phyloP scores from a whole-genome alignment of 208 protist genomes.

The Wallacemonas rigidus region DNA sequence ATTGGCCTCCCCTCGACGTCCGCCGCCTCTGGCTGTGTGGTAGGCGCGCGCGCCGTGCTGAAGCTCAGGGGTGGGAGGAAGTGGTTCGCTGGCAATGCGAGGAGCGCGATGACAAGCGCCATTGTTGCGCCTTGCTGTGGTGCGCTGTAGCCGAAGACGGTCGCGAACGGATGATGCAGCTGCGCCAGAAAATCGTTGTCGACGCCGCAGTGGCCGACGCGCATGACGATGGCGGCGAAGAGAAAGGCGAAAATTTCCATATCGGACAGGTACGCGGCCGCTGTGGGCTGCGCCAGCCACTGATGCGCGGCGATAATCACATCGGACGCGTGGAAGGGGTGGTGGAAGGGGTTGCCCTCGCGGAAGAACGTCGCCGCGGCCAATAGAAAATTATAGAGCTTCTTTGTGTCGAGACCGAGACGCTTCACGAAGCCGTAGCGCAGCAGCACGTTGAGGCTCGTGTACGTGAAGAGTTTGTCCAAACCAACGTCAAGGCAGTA shows the following conservation, averaged over 20 bases:
- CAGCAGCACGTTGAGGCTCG: constrained; percentile 67
- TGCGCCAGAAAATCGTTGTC: constrained; percentile 80
- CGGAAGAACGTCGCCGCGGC: constrained; percentile 46
- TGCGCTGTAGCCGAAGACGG: constrained; percentile 46
- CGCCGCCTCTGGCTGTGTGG: too few species aligned
- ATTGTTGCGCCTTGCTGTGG: constrained; percentile 57
- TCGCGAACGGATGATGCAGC: constrained; percentile 59
- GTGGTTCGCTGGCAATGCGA: constrained; percentile 46
- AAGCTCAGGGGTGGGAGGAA: constrained; percentile 42
- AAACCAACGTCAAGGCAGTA: constrained; percentile 22
- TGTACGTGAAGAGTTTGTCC: constrained; percentile 20
- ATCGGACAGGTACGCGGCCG: constrained; percentile 35
- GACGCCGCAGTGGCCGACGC: constrained; percentile 56
- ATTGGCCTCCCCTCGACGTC: too few species aligned
- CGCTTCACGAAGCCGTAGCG: constrained; percentile 58
- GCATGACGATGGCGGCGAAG: constrained; percentile 49
- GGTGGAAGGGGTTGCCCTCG: constrained; percentile 74
- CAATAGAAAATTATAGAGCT: constrained; percentile 48
- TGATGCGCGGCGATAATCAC: constrained; percentile 68
- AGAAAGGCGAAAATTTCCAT: constrained; percentile 65
- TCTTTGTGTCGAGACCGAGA: constrained; percentile 47
- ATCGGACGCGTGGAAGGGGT: constrained; percentile 72
- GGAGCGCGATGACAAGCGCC: constrained; percentile 47
- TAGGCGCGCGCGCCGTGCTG: background rate
- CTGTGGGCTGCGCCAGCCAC: constrained; percentile 49